A percentile compares a stretch with the other conserved stretches of the same genome.
Evolutionary conservation across 163 green algal species (phyloP).

Genomic region (Scenedesmus sp.): DNA sequence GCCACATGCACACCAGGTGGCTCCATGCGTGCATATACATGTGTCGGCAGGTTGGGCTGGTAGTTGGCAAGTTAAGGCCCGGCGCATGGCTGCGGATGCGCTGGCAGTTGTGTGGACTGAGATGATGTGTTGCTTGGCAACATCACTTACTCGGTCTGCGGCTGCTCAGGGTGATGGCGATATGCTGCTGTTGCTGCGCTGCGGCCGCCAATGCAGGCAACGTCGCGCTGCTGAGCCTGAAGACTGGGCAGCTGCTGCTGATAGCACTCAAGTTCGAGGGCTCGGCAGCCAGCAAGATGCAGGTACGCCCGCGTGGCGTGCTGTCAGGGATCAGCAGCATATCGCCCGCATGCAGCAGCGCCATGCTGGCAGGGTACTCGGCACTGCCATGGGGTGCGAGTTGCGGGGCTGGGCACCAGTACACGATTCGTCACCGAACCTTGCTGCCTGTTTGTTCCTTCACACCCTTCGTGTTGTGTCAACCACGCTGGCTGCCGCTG

Average conservation of each 20-base stretch:
- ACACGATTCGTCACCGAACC: not conserved
- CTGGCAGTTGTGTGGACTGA: no score
- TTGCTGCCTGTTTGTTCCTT: not conserved
- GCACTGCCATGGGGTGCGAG: not conserved
- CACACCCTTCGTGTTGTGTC: not conserved
- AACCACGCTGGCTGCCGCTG: conserved; percentile 15
- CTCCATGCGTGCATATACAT: no score
- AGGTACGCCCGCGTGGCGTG: not conserved
- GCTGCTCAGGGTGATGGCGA: no score
- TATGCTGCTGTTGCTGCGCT: not conserved
- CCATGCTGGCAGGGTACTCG: no score
- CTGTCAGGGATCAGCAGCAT: not conserved
- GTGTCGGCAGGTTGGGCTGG: no score
- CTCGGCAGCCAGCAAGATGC: conserved; percentile 45
- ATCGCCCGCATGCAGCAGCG: not conserved
- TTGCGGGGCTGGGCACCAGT: not conserved
- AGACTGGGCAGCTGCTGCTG: conserved; percentile 82
- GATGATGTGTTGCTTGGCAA: no score
- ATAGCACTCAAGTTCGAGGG: conserved; percentile 65
- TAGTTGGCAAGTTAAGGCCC: no score
- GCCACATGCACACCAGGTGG: no score
- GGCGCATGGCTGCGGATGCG: no score
- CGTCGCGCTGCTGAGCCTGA: conserved; percentile 74
- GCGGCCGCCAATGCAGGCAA: not conserved
- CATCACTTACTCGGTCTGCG: no score